These are phyloP conservation scores for Suillus bovinus DNA, from an alignment of 768 basidiomycete genomes.

Conservation along the genomic window DNA sequence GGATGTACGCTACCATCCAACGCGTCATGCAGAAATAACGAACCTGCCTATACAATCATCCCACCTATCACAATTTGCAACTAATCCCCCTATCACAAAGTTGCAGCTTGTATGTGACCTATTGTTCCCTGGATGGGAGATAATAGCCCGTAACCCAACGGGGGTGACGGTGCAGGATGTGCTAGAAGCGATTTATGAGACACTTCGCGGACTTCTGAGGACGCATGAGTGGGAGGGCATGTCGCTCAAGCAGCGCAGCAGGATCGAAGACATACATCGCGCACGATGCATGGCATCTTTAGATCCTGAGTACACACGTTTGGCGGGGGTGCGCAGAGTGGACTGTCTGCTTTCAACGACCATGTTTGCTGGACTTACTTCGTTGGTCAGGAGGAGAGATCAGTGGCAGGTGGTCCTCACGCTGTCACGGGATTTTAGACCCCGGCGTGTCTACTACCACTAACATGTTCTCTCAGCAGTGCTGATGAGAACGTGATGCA, in stretches of 20 bases:
- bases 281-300: conserved; percentile 43
- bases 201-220: conserved; percentile 39
- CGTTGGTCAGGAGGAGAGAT: conserved; percentile 35
- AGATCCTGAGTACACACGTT: conserved; percentile 36
- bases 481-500: conserved; percentile 11
- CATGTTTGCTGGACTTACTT: conserved; percentile 52
- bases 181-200: conserved; percentile 44
- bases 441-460: conserved; percentile 1
- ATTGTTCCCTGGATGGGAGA: conserved; percentile 44
- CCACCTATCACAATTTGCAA: conserved; percentile 44
- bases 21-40: conserved; percentile 19
- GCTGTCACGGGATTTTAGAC: conserved; percentile 37
- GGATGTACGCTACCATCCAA: conserved; percentile 51
- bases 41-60: conserved; percentile 7
- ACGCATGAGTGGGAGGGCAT: conserved; percentile 45
- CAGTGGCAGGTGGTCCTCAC: conserved; percentile 47
- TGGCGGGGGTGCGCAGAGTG: conserved; percentile 45
- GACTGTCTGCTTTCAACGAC: conserved; percentile 52
- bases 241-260: conserved; percentile 41
- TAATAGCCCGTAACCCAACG: conserved; percentile 39
- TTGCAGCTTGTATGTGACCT: conserved; percentile 49
- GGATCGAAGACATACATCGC: conserved; percentile 44
- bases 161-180: conserved; percentile 57
- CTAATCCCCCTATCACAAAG: conserved; percentile 37
- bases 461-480: conserved; percentile 13